These are phyloP conservation scores for Purshia tridentata DNA, from an alignment of 306 rosid genomes.

Conservation along the genomic window DNA sequence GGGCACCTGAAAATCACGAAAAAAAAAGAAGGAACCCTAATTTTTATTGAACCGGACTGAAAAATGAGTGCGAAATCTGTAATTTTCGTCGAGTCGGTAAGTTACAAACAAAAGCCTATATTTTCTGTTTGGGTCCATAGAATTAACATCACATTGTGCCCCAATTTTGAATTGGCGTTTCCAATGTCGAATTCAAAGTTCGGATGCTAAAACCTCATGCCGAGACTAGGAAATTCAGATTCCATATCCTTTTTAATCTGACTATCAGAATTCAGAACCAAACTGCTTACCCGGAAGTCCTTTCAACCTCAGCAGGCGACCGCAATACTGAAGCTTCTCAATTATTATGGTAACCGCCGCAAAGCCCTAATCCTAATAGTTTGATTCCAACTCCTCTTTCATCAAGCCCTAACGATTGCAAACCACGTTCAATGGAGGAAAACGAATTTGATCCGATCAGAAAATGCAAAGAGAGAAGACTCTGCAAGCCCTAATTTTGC, in stretches of 20 bases:
- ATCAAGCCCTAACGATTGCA: not conserved
- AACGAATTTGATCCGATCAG: constrained; percentile 1
- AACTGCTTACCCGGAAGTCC: constrained; percentile 3
- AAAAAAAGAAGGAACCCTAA: not conserved
- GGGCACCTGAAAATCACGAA: constrained; percentile 18
- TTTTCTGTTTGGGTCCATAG: not conserved
- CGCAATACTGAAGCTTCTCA: not conserved
- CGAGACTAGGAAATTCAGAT: not conserved
- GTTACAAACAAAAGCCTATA: constrained; percentile 2
- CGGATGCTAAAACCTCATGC: not conserved
- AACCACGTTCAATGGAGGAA: not conserved
- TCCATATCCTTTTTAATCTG: not conserved
- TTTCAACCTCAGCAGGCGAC: not conserved
- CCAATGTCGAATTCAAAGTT: not conserved
- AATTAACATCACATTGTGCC: not conserved
- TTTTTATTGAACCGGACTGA: not conserved
- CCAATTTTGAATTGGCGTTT: not conserved
- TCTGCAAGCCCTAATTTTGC: not conserved
- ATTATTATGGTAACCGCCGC: not conserved
- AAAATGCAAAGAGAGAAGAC: not conserved
- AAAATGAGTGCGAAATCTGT: not conserved
- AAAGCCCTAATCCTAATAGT: not conserved
- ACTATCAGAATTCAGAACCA: not conserved
- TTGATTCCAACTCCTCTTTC: not conserved
- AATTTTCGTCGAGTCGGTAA: not conserved